A percentile compares a stretch with the other conserved stretches of the same genome.
These are phyloP conservation scores for Auricularia heimuer DNA, from an alignment of 768 basidiomycete species.

Conservation along the genomic window DNA sequence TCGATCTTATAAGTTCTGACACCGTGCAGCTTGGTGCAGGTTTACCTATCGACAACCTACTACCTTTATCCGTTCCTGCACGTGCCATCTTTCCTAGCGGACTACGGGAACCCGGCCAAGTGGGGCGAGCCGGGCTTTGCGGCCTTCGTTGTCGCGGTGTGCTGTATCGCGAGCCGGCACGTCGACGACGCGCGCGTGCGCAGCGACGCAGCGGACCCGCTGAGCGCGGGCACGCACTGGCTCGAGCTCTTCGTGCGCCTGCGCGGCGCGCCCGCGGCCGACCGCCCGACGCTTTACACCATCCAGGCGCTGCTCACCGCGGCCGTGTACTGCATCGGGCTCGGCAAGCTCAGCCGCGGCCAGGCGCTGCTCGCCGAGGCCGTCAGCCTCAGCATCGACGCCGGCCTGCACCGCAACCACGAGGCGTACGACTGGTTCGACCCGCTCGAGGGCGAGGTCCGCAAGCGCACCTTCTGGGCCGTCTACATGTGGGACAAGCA, in stretches of 20 bases:
- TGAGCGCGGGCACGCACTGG: slow-evolving; percentile 86
- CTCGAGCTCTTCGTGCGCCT: slow-evolving; percentile 82
- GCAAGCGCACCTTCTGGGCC: slow-evolving; percentile 94
- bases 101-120: slow-evolving; percentile 89
- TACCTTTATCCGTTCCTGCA: slow-evolving; percentile 89
- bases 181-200: slow-evolving; percentile 88
- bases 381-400: slow-evolving; percentile 79
- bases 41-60: slow-evolving; percentile 85
- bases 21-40: slow-evolving; percentile 56
- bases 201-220: slow-evolving; percentile 68
- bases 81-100: slow-evolving; percentile 82
- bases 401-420: slow-evolving; percentile 78
- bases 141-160: slow-evolving; percentile 86
- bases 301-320: slow-evolving; percentile 86
- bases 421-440: slow-evolving; percentile 79
- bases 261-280: slow-evolving; percentile 80
- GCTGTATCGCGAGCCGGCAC: slow-evolving; percentile 84
- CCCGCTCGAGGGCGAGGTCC: slow-evolving; percentile 80
- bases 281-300: slow-evolving; percentile 83
- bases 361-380: slow-evolving; percentile 81
- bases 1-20: slow-evolving; percentile 6
- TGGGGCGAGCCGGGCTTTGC: slow-evolving; percentile 96
- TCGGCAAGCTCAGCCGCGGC: slow-evolving; percentile 80
- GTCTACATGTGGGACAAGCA: slow-evolving; percentile 97
- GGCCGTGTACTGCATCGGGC: slow-evolving; percentile 86